Conservation (phyloP, 1,139 yeast genomes). For the Hansenula sp. region DNA sequence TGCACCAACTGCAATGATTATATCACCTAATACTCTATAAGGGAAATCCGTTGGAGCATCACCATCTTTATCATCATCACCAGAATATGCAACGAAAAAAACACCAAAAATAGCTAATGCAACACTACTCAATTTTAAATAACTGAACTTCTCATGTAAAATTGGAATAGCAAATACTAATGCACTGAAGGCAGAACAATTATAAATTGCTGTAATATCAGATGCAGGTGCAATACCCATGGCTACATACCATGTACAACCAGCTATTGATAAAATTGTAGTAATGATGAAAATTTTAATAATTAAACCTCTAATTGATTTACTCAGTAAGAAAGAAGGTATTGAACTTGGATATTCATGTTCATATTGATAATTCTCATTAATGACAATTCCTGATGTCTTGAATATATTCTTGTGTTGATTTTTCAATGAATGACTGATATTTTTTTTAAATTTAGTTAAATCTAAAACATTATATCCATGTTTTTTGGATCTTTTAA, state of each 20-base stretch:
- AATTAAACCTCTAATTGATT: constrained; percentile 46
- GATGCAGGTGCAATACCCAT: constrained; percentile 79
- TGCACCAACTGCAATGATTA: constrained; percentile 75
- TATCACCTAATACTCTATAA: constrained; percentile 63
- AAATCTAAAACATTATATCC: constrained; percentile 18
- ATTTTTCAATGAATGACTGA: constrained; percentile 28
- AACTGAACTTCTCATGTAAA: constrained; percentile 59
- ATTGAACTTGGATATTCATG: constrained; percentile 36
- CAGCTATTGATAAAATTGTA: constrained; percentile 66
- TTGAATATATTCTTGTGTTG: constrained; percentile 37
- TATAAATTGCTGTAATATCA: constrained; percentile 86
- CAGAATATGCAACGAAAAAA: constrained; percentile 73
- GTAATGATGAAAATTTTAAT: constrained; percentile 43
- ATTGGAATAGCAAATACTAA: constrained; percentile 80
- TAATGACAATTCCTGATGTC: constrained; percentile 27
- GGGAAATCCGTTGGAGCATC: constrained; percentile 37
- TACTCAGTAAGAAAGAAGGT: constrained; percentile 34
- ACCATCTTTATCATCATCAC: constrained; percentile 28
- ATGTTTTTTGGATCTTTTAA: constrained; percentile 25
- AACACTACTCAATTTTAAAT: constrained; percentile 67
- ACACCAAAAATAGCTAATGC: constrained; percentile 71
- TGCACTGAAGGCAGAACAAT: constrained; percentile 86
- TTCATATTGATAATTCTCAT: constrained; percentile 20
- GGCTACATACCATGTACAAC: constrained; percentile 82
- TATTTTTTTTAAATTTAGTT: constrained; percentile 24